Evolutionary conservation across 768 basidiomycete species (phyloP), one percentile per base, ranked within the genome.

Genomic region (Kwoniella shandongensis): DNA sequence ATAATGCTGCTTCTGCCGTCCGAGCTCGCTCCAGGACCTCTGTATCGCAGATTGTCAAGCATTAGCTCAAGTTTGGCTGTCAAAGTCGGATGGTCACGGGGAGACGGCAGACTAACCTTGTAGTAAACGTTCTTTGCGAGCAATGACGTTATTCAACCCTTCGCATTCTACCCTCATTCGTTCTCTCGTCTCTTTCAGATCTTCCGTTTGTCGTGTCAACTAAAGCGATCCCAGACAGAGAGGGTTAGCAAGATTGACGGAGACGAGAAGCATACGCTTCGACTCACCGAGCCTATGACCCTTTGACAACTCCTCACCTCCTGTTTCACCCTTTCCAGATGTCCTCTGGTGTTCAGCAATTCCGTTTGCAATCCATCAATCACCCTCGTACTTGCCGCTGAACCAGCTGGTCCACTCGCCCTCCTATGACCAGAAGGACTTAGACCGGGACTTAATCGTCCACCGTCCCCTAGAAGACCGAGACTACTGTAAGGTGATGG

Each of bases 11-110:
- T 61, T 76, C 75, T 13, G 75, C 75, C 0, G 67, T 65, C 27
- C 75, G 60, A 6, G 75, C 75, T 41, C 75, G 41, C 27, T 76
- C 75, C 5, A 76, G 62, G 7, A 74, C 69, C 64, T 76, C 75
- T 74, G 25, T 10, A n/a, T n/a, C n/a, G 15, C 27, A 0, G n/a
- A 20, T 20, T n/a, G 5, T 6, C 48, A 13, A 48, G 12, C 20
- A 13, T 2, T 11, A 1, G 7, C 5, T 41, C 27, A 47, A 45
- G 35, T 25, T 20, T 15, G 46, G 38, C 2, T 26, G 20, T 38
- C 25, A 30, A n/a, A n/a, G n/a, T n/a, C n/a, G n/a, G n/a, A n/a
- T n/a, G n/a, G n/a, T 4, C 25, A 42, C 11, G 49, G 22, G 30
- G 4, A 11, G 2, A 39, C 13, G n/a, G 25, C 26, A 6, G 25